These are phyloP conservation scores for Diatrype stigma DNA, from an alignment of 2,329 filamentous ascomycete genomes.

Conservation along the genomic window DNA sequence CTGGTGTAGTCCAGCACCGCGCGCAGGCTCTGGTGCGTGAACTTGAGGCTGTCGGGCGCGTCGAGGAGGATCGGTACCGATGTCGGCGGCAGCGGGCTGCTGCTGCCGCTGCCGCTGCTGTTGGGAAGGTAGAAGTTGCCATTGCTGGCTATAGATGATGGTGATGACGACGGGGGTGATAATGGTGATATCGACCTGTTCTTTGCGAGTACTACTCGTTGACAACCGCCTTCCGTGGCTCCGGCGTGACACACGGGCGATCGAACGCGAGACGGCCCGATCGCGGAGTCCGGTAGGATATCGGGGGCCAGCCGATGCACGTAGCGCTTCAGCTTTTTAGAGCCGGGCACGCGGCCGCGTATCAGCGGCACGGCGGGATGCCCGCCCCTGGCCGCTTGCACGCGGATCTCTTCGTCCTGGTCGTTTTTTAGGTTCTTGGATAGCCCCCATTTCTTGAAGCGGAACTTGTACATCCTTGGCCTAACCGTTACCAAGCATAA, in stretches of 20 bases:
- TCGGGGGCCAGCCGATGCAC: background rate
- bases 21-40: background rate
- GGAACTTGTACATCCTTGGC: conserved; percentile 1
- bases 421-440: conserved; percentile 17
- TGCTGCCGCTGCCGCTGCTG: too few relatives aligned
- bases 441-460: conserved; percentile 12
- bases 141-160: too few relatives aligned
- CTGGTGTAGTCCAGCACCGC: background rate
- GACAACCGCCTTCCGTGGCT: background rate
- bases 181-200: too few relatives aligned
- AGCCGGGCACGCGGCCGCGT: conserved; percentile 8
- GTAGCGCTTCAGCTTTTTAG: conserved; percentile 3
- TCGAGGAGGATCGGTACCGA: background rate
- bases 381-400: background rate
- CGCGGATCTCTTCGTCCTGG: conserved; percentile 11
- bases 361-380: background rate
- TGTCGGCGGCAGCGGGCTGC: background rate
- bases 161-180: too few relatives aligned
- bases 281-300: background rate
- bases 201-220: too few relatives aligned
- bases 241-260: background rate
- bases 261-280: background rate
- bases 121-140: background rate
- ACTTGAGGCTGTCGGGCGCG: background rate
- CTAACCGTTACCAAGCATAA: too few relatives aligned